phyloP scores from a whole-genome alignment of 495 filamentous ascomycete genomes.

The Penicillium paxilli region DNA sequence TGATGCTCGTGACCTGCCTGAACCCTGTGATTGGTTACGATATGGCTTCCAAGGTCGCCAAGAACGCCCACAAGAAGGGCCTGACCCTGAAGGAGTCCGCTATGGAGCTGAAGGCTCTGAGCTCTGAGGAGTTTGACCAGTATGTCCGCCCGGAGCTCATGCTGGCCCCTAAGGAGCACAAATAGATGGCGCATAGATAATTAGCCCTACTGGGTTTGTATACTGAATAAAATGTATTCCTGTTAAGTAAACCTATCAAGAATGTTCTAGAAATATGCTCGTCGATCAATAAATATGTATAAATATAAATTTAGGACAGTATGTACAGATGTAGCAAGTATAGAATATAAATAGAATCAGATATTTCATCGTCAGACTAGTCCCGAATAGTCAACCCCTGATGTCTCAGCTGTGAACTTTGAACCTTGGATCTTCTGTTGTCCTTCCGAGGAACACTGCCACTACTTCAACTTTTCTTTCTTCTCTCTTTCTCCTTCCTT shows the following conservation, averaged over 20 bases:
- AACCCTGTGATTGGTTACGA: constrained; percentile 99
- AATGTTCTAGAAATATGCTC: too few relatives aligned
- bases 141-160: constrained; percentile 95
- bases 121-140: constrained; percentile 86
- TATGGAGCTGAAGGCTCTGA: constrained; percentile 89
- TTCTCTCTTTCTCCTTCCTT: not conserved
- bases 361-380: too few relatives aligned
- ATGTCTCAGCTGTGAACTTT: too few relatives aligned
- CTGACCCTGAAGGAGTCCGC: constrained; percentile 89
- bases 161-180: constrained; percentile 74
- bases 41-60: constrained; percentile 96
- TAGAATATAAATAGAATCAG: too few relatives aligned
- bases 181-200: constrained; percentile 34
- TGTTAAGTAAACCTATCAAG: too few relatives aligned
- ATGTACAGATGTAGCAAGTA: too few relatives aligned
- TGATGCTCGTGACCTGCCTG: constrained; percentile 98
- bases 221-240: constrained; percentile 14
- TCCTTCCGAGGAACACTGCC: not conserved
- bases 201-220: constrained; percentile 24
- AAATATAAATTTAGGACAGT: too few relatives aligned
- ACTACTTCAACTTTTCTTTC: not conserved
- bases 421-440: not conserved
- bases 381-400: too few relatives aligned
- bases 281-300: not conserved
- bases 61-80: constrained; percentile 99